phyloP scores from a whole-genome alignment of 75 land plant genomes.

The Picea glauca region DNA sequence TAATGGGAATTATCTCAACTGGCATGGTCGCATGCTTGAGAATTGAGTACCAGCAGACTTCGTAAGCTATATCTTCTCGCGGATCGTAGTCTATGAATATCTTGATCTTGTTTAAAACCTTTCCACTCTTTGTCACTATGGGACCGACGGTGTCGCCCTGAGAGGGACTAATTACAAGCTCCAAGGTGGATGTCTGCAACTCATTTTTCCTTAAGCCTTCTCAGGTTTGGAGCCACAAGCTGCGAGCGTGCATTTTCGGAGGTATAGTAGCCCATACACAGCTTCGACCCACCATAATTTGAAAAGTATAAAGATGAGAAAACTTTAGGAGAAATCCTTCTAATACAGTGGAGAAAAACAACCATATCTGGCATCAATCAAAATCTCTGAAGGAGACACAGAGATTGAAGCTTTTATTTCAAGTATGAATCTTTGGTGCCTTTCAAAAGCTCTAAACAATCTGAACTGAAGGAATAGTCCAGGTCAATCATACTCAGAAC shows the following conservation, averaged over 20 bases:
- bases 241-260: background rate
- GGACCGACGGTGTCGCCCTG: too few relatives aligned
- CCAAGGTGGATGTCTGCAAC: background rate
- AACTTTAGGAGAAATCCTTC: background rate
- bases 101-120: slow-evolving; percentile 14
- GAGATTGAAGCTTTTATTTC: background rate
- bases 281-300: background rate
- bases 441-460: too few relatives aligned
- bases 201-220: background rate
- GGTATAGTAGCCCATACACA: background rate
- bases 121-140: background rate
- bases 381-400: background rate
- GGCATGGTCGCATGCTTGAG: too few relatives aligned
- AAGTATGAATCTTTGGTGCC: too few relatives aligned
- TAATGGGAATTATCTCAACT: slow-evolving; percentile 29
- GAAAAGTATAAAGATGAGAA: background rate
- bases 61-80: slow-evolving; percentile 64
- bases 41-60: slow-evolving; percentile 39
- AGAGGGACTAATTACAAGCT: background rate
- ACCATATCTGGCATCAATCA: background rate
- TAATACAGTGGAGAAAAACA: background rate
- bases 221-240: background rate
- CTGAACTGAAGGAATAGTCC: too few relatives aligned
- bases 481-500: too few relatives aligned
- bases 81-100: slow-evolving; percentile 76